phyloP scores from a whole-genome alignment of 1,284 basidiomycete genomes.

The Polyporus tsugae region DNA sequence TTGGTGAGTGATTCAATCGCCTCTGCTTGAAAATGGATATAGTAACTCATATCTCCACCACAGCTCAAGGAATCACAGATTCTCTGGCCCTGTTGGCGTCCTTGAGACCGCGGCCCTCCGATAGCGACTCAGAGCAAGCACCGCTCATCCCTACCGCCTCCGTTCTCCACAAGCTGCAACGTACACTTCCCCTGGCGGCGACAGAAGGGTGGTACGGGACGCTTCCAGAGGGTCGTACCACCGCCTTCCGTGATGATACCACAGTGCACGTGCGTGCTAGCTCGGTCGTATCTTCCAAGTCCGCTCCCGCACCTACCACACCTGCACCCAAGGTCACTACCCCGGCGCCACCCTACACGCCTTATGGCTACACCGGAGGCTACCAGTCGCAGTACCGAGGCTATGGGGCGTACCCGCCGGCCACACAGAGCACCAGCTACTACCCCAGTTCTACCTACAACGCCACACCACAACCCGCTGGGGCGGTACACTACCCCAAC shows the following conservation, averaged over 20 bases:
- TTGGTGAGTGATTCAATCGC: slow-evolving; percentile 61
- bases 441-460: slow-evolving; percentile 36
- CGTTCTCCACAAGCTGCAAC: slow-evolving; percentile 71
- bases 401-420: slow-evolving; percentile 40
- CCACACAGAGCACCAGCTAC: slow-evolving; percentile 37
- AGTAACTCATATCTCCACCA: slow-evolving; percentile 15
- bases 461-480: slow-evolving; percentile 22
- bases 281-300: slow-evolving; percentile 44
- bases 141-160: slow-evolving; percentile 67
- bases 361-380: slow-evolving; percentile 39
- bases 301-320: slow-evolving; percentile 34
- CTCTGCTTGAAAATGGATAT: not conserved
- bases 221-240: slow-evolving; percentile 61
- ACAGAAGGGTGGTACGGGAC: slow-evolving; percentile 79
- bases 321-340: slow-evolving; percentile 30
- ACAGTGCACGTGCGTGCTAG: slow-evolving; percentile 70
- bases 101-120: slow-evolving; percentile 69
- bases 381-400: slow-evolving; percentile 39
- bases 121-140: slow-evolving; percentile 39
- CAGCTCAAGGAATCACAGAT: slow-evolving; percentile 77
- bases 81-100: slow-evolving; percentile 74
- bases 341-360: slow-evolving; percentile 33
- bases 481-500: slow-evolving; percentile 38
- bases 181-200: slow-evolving; percentile 66
- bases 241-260: slow-evolving; percentile 74